Conservation (phyloP, 2,329 filamentous ascomycete species). For the Fusarium sp. region DNA sequence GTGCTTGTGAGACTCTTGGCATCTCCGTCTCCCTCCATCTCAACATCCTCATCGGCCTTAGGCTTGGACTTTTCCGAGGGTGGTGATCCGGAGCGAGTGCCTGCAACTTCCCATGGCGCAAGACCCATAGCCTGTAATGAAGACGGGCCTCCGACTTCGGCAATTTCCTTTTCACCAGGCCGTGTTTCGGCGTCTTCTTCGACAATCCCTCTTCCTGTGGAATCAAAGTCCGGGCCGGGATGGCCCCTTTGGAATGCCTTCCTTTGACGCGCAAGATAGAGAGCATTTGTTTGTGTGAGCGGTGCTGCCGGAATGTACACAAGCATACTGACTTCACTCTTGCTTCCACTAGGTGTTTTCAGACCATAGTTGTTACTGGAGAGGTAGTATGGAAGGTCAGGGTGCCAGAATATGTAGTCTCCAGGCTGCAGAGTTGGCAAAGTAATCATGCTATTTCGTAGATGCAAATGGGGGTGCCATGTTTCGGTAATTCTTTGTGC, state of each 20-base stretch:
- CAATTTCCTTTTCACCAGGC: conserved; percentile 60
- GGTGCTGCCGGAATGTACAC: conserved; percentile 64
- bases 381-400: conserved; percentile 65
- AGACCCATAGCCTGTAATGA: conserved; percentile 67
- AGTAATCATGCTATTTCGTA: conserved; percentile 62
- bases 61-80: conserved; percentile 31
- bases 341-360: conserved; percentile 39
- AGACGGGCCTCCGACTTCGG: conserved; percentile 57
- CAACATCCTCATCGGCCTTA: conserved; percentile 41
- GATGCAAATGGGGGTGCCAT: conserved; percentile 65
- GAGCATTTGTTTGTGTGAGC: conserved; percentile 64
- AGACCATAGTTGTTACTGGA: conserved; percentile 49
- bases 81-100: conserved; percentile 42
- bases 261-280: conserved; percentile 64
- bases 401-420: conserved; percentile 68
- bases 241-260: conserved; percentile 65
- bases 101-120: conserved; percentile 56
- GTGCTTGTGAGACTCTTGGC: conserved; percentile 39
- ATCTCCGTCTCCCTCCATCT: conserved; percentile 38
- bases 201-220: conserved; percentile 56
- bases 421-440: conserved; percentile 62
- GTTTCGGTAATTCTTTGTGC: conserved; percentile 65
- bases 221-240: conserved; percentile 64
- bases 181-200: conserved; percentile 60
- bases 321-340: conserved; percentile 56